Percentiles rank a stretch among this genome's conserved stretches.
Evolutionary conservation across 2,329 filamentous ascomycete genomes (phyloP).

Genomic region (Beauveria pseudobassiana): DNA sequence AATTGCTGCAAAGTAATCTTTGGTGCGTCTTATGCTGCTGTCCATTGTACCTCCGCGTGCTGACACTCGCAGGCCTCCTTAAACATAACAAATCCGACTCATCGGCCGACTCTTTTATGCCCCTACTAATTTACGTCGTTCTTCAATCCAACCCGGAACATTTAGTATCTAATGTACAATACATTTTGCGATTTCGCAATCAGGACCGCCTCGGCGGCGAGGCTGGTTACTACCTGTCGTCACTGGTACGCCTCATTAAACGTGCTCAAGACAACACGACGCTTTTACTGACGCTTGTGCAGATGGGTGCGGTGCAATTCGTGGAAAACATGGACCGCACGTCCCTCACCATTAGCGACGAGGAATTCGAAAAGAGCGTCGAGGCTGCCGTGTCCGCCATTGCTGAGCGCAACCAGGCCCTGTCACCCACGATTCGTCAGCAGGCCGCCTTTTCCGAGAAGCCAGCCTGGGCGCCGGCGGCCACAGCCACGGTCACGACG

Average conservation of each 20-base stretch:
- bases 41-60: neutral
- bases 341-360: constrained; percentile 84
- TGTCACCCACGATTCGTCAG: constrained; percentile 36
- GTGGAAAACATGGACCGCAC: constrained; percentile 95
- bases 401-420: constrained; percentile 71
- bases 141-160: constrained; percentile 92
- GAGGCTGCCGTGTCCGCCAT: constrained; percentile 93
- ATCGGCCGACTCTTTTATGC: constrained; percentile 93
- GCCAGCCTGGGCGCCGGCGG: constrained; percentile 27
- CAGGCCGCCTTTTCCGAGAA: constrained; percentile 40
- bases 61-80: constrained; percentile 55
- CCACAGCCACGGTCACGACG: neutral
- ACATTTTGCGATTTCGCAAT: constrained; percentile 92
- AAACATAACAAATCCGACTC: constrained; percentile 90
- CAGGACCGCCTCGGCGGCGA: constrained; percentile 97
- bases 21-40: constrained; percentile 43
- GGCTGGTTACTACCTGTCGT: constrained; percentile 95
- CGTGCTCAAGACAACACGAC: too few relatives aligned
- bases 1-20: constrained; percentile 99
- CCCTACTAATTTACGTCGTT: constrained; percentile 90
- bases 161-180: constrained; percentile 94
- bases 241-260: constrained; percentile 51
- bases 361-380: constrained; percentile 94
- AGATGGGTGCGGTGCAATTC: constrained; percentile 92
- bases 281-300: constrained; percentile 16